Evolutionary conservation across 208 protist genomes (phyloP).

Genomic region (Leptomonas seymouri): DNA sequence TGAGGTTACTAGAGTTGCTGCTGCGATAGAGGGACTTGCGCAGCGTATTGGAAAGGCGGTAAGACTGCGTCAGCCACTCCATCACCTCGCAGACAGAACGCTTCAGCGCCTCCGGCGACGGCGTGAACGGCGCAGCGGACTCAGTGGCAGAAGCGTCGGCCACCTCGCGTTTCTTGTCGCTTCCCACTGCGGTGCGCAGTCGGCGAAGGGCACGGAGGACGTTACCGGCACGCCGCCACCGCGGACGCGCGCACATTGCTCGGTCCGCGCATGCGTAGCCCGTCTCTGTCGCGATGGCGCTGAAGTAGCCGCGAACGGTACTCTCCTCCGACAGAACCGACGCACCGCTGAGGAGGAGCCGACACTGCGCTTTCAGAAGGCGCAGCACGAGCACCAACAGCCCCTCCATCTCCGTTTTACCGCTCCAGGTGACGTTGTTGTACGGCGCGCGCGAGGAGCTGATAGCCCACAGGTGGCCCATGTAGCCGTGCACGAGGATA

Average conservation of each 20-base stretch:
- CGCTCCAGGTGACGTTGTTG: constrained; percentile 27
- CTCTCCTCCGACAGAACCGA: constrained; percentile 22
- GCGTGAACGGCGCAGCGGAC: constrained; percentile 7
- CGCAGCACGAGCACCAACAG: constrained; percentile 35
- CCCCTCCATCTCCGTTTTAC: constrained; percentile 33
- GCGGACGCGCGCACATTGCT: background rate
- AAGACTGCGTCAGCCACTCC: constrained; percentile 49
- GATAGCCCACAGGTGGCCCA: constrained; percentile 38
- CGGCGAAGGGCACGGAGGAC: constrained; percentile 15
- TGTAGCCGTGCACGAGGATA: constrained; percentile 48
- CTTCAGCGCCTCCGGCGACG: constrained; percentile 24
- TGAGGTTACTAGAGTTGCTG: constrained; percentile 36
- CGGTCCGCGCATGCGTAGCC: background rate
- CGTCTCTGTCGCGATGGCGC: constrained; percentile 10
- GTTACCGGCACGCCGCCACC: constrained; percentile 23
- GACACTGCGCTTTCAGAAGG: constrained; percentile 37
- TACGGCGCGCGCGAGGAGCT: constrained; percentile 23
- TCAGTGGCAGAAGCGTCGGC: background rate
- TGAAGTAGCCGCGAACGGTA: constrained; percentile 37
- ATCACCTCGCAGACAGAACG: constrained; percentile 35
- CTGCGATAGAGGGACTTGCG: constrained; percentile 51
- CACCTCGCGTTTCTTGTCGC: background rate
- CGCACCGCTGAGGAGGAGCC: constrained; percentile 30
- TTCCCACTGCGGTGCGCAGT: constrained; percentile 9
- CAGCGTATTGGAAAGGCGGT: constrained; percentile 29